A percentile compares a stretch with the other conserved stretches of the same genome.
Evolutionary conservation across 768 basidiomycete genomes (phyloP).

Genomic region (Mycena metata): DNA sequence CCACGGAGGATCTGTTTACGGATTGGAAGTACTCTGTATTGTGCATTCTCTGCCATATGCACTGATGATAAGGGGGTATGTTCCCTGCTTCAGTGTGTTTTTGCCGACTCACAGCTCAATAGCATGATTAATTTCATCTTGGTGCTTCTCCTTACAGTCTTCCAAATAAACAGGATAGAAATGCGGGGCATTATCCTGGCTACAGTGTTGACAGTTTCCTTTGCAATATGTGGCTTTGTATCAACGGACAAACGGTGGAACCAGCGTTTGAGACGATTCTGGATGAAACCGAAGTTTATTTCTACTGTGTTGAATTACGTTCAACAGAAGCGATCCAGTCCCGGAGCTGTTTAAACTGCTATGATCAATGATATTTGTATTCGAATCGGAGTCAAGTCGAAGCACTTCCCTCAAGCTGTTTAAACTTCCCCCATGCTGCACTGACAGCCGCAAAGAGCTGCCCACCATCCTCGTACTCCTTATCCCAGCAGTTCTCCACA

Average conservation of each 20-base stretch:
- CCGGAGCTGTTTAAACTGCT: too few species aligned
- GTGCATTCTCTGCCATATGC: slow-evolving; percentile 2
- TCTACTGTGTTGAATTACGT: too few species aligned
- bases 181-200: neutral
- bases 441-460: neutral
- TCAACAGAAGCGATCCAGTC: too few species aligned
- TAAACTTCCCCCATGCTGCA: neutral
- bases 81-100: neutral
- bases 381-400: too few species aligned
- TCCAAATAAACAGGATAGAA: neutral
- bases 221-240: neutral
- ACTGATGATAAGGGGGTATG: slow-evolving; percentile 6
- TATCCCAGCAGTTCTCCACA: slow-evolving; percentile 18
- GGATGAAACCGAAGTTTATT: too few species aligned
- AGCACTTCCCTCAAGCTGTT: neutral
- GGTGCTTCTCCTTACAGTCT: neutral
- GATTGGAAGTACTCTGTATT: neutral
- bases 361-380: too few species aligned
- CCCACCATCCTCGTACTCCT: neutral
- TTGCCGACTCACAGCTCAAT: neutral
- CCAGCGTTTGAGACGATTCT: neutral
- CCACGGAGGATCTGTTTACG: neutral
- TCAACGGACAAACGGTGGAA: neutral
- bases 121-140: neutral
- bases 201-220: neutral